phyloP scores from a whole-genome alignment of 2,329 filamentous ascomycete species.

The Hymenoscyphus infarciens region DNA sequence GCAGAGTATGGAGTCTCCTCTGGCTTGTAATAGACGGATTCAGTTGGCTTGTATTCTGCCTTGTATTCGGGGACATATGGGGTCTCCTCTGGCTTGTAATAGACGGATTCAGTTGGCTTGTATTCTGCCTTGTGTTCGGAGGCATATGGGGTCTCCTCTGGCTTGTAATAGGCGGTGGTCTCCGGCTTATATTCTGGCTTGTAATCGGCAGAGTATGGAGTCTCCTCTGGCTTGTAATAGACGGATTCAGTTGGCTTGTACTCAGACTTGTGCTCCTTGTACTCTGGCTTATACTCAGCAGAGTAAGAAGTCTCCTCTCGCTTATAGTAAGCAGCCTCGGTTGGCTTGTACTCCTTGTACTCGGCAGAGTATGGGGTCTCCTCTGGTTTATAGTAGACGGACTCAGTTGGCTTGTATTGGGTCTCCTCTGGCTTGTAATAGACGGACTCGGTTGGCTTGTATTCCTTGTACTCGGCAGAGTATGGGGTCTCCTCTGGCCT shows the following conservation, averaged over 20 bases:
- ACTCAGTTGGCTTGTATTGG: neutral
- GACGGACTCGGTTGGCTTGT: neutral
- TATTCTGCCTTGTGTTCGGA: neutral
- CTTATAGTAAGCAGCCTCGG: neutral
- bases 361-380: neutral
- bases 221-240: neutral
- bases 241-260: neutral
- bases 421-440: neutral
- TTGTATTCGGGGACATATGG: neutral
- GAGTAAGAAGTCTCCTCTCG: neutral
- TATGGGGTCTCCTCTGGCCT: neutral
- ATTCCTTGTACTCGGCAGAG: neutral
- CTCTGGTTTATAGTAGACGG: neutral
- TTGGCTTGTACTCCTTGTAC: neutral
- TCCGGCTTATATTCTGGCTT: neutral
- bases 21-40: neutral
- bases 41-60: neutral
- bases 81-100: neutral
- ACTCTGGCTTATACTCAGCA: neutral
- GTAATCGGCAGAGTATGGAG: neutral
- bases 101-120: neutral
- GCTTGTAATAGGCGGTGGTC: neutral
- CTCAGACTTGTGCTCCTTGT: neutral
- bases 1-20: neutral
- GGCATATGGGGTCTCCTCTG: neutral